Evolutionary conservation across 2,329 filamentous ascomycete genomes (phyloP), one percentile per base, ranked within the genome.

Genomic region (Fusarium mangiferae): DNA sequence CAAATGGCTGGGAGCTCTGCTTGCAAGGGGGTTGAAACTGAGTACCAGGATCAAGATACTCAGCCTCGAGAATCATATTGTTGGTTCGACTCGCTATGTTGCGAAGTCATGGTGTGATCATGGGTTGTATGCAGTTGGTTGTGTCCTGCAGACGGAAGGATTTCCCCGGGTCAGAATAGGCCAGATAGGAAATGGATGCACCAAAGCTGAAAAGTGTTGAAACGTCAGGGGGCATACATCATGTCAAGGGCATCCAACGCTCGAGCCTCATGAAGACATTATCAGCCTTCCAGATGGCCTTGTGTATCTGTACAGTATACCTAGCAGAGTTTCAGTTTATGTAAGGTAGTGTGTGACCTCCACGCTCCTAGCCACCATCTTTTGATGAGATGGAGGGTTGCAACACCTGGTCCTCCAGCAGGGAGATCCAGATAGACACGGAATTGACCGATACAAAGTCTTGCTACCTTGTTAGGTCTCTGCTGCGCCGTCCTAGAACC

Each of bases 91-190:
- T 68, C 20, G 59, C 24, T n/a, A 35, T 28, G 38, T 28, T 41
- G 35, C 45, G 33, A 36, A 36, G 35, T 49, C 39, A 42, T 44
- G 48, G 60, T 33, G 36, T 52, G 36, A 48, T 30, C 36, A 62
- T 68, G 35, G 44, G 38, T 55, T 14, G 44, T 59, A 68, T 72
- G 69, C 68, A 60, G 69, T 72, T 72, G 70, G 70, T 57, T 26
- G 55, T 72, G 70, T 54, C 24, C 36, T 64, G 70, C 68, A 72
- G 54, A 44, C 58, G 68, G 68, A 68, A 52, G 52, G 48, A 72
- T 58, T 64, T 68, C 51, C 52, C 69, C 68, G 55, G 54, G 41
- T 41, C 44, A 28, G 36, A 58, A 72, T 48, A 26, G 26, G 26
- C 26, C 26, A 26, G 26, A 26, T 26, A 62, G 54, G 70, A 68